These are phyloP conservation scores for Aspergillus eucalypticola DNA, from an alignment of 2,329 filamentous ascomycete species.

Conservation along the genomic window DNA sequence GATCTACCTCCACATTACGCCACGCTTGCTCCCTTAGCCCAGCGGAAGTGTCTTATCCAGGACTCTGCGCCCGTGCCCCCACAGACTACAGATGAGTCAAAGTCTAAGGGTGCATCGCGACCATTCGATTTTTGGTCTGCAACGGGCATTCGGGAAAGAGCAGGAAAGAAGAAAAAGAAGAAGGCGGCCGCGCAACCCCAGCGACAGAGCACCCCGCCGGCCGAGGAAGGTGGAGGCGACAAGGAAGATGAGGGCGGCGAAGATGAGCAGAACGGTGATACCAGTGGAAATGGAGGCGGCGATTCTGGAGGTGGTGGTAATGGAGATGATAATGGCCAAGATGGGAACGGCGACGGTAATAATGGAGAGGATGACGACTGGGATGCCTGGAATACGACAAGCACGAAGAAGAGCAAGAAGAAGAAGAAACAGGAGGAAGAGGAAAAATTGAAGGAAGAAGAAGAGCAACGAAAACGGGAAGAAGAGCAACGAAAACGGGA, in stretches of 20 bases:
- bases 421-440: slow-evolving; percentile 39
- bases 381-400: slow-evolving; percentile 39
- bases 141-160: slow-evolving; percentile 33
- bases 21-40: slow-evolving; percentile 29
- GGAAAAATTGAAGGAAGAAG: slow-evolving; percentile 28
- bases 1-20: slow-evolving; percentile 40
- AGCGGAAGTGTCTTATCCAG: slow-evolving; percentile 19
- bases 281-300: slow-evolving; percentile 44
- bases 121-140: slow-evolving; percentile 28
- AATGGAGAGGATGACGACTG: slow-evolving; percentile 42
- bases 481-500: slow-evolving; percentile 28
- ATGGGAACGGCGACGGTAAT: slow-evolving; percentile 32
- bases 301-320: slow-evolving; percentile 35
- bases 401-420: slow-evolving; percentile 37
- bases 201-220: slow-evolving; percentile 15
- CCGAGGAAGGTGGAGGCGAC: slow-evolving; percentile 25
- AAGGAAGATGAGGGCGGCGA: slow-evolving; percentile 16
- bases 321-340: slow-evolving; percentile 37
- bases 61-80: slow-evolving; percentile 15
- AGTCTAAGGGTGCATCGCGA: slow-evolving; percentile 8
- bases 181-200: slow-evolving; percentile 20
- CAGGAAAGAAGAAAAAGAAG: slow-evolving; percentile 37
- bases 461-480: slow-evolving; percentile 29
- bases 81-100: slow-evolving; percentile 8
- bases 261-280: slow-evolving; percentile 23